These are phyloP conservation scores for Dendrobium nobile DNA, from an alignment of 106 monocot genomes.

Conservation along the genomic window DNA sequence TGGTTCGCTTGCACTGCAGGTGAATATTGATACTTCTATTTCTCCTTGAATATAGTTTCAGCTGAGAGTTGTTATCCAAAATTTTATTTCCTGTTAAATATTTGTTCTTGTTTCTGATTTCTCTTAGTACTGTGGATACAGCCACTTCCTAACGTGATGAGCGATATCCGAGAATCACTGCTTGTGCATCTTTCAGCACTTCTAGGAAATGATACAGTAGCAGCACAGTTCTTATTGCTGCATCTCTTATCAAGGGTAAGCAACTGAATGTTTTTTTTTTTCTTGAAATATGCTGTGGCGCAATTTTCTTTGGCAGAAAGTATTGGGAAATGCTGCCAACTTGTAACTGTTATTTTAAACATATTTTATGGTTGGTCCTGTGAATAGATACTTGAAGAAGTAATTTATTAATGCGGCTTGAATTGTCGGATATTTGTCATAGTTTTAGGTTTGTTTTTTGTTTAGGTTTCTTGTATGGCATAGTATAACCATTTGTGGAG, in stretches of 20 bases:
- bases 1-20: slow-evolving; percentile 35
- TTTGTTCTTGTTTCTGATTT: slow-evolving; percentile 8
- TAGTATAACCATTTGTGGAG: too few species aligned
- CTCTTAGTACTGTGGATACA: slow-evolving; percentile 10
- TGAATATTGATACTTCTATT: slow-evolving; percentile 15
- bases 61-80: background rate
- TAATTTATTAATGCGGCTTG: background rate
- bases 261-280: background rate
- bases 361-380: too few species aligned
- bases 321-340: too few species aligned
- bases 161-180: slow-evolving; percentile 61
- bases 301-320: too few species aligned
- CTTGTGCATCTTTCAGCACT: slow-evolving; percentile 50
- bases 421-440: too few species aligned
- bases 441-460: too few species aligned
- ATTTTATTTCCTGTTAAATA: slow-evolving; percentile 2
- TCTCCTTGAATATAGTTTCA: background rate
- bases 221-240: slow-evolving; percentile 70
- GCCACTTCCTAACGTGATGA: slow-evolving; percentile 42
- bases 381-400: too few species aligned
- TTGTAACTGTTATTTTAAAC: too few species aligned
- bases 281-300: too few species aligned
- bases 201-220: slow-evolving; percentile 78
- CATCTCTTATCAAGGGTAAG: slow-evolving; percentile 87
- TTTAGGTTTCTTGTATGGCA: too few species aligned